Evolutionary conservation across 1,284 basidiomycete species (phyloP).

Genomic region (Chondrostereum purpureum): DNA sequence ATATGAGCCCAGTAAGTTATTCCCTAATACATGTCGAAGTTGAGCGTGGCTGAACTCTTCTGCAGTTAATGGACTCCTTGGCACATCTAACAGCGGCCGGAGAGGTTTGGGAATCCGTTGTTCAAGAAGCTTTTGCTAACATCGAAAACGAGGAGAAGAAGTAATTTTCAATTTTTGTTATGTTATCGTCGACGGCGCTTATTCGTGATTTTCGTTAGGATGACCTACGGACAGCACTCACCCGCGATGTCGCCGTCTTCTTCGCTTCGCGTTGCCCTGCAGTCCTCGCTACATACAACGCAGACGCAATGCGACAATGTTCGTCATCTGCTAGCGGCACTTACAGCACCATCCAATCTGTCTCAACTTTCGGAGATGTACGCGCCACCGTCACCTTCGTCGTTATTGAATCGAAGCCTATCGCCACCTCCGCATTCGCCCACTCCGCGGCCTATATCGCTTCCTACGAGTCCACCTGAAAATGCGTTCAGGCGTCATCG

Average conservation of each 20-base stretch:
- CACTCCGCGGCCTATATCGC: constrained; percentile 32
- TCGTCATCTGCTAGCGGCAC: constrained; percentile 66
- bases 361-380: constrained; percentile 79
- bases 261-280: constrained; percentile 59
- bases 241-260: constrained; percentile 47
- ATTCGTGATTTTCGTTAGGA: too few relatives aligned
- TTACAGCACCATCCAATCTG: constrained; percentile 61
- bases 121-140: constrained; percentile 57
- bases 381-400: constrained; percentile 62
- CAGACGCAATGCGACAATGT: constrained; percentile 75
- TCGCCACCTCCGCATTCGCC: constrained; percentile 10
- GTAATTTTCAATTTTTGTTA: constrained; percentile 33
- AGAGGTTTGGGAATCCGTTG: constrained; percentile 62
- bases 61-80: constrained; percentile 55
- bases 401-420: constrained; percentile 26
- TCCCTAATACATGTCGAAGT: too few relatives aligned
- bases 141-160: constrained; percentile 65
- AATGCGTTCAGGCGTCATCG: constrained; percentile 19
- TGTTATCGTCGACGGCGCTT: too few relatives aligned
- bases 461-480: constrained; percentile 26
- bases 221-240: too few relatives aligned
- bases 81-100: constrained; percentile 61
- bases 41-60: constrained; percentile 4
- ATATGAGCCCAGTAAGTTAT: constrained; percentile 49
- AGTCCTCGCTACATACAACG: constrained; percentile 65